Conservation (phyloP, 2,329 filamentous ascomycete genomes). For the Scedosporium minutisporum region DNA sequence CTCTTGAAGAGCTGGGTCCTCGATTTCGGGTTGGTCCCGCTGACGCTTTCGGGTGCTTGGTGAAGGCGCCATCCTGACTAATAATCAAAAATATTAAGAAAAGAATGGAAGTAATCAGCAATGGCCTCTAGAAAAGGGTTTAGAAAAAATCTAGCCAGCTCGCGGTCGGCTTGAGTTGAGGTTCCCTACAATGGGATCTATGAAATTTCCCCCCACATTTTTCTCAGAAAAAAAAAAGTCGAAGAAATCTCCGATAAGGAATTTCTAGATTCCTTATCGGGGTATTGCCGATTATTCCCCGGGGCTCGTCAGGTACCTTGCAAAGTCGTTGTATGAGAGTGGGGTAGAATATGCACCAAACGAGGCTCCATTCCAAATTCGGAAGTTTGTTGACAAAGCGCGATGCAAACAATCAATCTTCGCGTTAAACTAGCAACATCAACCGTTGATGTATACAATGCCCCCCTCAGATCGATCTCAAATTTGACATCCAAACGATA, state of each 20-base stretch:
- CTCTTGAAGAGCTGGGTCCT: conserved; percentile 21
- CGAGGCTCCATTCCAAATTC: conserved; percentile 1
- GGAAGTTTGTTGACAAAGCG: conserved; percentile 7
- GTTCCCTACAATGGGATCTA: background rate
- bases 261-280: conserved; percentile 7
- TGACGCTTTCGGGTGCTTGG: conserved; percentile 26
- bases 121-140: background rate
- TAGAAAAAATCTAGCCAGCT: background rate
- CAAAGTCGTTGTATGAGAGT: background rate
- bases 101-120: background rate
- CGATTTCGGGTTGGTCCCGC: conserved; percentile 22
- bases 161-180: background rate
- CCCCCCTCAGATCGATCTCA: background rate
- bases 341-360: background rate
- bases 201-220: background rate
- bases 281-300: conserved; percentile 4
- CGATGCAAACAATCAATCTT: background rate
- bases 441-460: background rate
- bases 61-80: conserved; percentile 18
- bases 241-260: background rate
- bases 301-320: background rate
- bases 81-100: background rate
- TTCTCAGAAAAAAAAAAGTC: conserved; percentile 4
- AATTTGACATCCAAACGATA: background rate
- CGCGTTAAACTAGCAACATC: background rate